These are phyloP conservation scores for Verbascum thapsus DNA, from an alignment of 257 asterid species.

Conservation along the genomic window DNA sequence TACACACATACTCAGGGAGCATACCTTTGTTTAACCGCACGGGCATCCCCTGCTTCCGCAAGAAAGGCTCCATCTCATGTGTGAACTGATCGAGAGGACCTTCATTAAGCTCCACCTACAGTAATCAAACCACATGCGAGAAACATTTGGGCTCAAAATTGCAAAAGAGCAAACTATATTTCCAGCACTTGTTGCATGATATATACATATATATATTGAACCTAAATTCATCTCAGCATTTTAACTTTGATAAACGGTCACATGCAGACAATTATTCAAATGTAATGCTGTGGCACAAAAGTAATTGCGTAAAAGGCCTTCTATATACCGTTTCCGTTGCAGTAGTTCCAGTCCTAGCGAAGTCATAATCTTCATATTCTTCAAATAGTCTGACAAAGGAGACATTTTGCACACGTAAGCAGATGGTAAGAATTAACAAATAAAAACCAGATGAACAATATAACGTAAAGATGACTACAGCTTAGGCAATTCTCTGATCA, in stretches of 20 bases:
- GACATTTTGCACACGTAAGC: neutral
- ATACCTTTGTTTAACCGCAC: slow-evolving; percentile 86
- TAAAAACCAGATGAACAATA: too few species aligned
- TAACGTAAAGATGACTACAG: too few species aligned
- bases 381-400: slow-evolving; percentile 58
- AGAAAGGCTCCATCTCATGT: slow-evolving; percentile 92
- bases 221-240: too few species aligned
- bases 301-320: too few species aligned
- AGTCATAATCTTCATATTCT: slow-evolving; percentile 81
- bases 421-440: too few species aligned
- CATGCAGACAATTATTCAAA: too few species aligned
- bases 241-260: too few species aligned
- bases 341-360: slow-evolving; percentile 82
- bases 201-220: too few species aligned
- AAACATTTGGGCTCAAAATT: neutral
- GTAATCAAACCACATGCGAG: slow-evolving; percentile 18
- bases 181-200: too few species aligned
- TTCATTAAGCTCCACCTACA: slow-evolving; percentile 94
- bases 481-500: too few species aligned
- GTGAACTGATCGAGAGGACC: slow-evolving; percentile 96
- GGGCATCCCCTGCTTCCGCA: slow-evolving; percentile 99
- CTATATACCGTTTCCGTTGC: slow-evolving; percentile 74
- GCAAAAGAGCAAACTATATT: too few species aligned
- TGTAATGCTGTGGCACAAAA: too few species aligned
- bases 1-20: neutral